phyloP scores from a whole-genome alignment of 352 stramenopile species.

The Ochromonadaceae sp. region DNA sequence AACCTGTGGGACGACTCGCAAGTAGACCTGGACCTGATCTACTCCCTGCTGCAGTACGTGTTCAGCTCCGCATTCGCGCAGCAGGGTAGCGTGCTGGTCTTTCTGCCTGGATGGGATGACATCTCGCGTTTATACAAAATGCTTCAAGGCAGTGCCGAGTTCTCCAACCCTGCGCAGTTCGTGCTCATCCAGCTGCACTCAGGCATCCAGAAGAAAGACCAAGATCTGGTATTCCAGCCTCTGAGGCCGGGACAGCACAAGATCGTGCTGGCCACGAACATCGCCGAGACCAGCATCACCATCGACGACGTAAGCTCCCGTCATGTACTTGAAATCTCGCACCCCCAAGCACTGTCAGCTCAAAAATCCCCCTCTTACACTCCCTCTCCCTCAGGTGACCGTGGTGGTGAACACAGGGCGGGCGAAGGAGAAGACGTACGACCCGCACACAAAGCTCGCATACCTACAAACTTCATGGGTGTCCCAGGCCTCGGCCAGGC shows the following conservation, averaged over 20 bases:
- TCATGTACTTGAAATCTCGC: too few relatives aligned
- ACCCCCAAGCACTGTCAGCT: too few relatives aligned
- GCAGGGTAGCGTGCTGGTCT: conserved; percentile 70
- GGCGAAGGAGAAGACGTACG: conserved; percentile 36
- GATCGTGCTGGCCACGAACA: conserved; percentile 84
- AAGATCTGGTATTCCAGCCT: conserved; percentile 8
- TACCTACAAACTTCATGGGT: conserved; percentile 30
- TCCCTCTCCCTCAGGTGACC: too few relatives aligned
- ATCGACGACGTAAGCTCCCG: conserved; percentile 73
- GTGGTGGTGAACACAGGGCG: conserved; percentile 27
- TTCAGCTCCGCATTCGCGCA: conserved; percentile 16
- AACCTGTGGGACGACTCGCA: conserved; percentile 27
- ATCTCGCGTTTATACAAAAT: conserved; percentile 63
- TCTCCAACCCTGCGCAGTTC: conserved; percentile 7
- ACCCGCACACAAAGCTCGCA: conserved; percentile 33
- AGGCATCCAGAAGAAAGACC: conserved; percentile 21
- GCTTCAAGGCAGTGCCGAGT: conserved; percentile 19
- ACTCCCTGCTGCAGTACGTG: conserved; percentile 27
- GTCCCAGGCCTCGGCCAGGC: conserved; percentile 68
- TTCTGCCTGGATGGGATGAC: conserved; percentile 74
- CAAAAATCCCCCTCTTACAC: too few relatives aligned
- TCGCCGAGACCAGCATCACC: conserved; percentile 86
- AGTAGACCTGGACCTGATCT: conserved; percentile 31
- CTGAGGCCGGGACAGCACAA: conserved; percentile 33
- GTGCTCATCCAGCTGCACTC: conserved; percentile 53